Conservation (phyloP, 495 filamentous ascomycete genomes). For the Clavariopsis aquatica region DNA sequence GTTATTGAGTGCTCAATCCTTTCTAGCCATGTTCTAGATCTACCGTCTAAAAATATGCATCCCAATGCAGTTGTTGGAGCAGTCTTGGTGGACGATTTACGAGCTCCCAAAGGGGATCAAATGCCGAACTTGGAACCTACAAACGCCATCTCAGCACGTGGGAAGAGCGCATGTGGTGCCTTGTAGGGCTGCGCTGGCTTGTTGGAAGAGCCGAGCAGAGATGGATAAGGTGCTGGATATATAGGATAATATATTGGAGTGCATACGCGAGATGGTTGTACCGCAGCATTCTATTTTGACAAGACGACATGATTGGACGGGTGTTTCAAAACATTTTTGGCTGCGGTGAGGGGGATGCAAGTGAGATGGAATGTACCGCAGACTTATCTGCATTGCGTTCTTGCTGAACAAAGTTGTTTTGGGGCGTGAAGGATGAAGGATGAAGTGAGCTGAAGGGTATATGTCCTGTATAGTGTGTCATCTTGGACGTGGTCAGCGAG, state of each 20-base stretch:
- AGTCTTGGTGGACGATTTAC: not conserved
- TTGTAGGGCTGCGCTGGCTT: conserved; percentile 7
- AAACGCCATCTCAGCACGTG: conserved; percentile 1
- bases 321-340: conserved; percentile 30
- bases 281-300: conserved; percentile 18
- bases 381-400: not conserved
- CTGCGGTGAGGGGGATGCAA: not conserved
- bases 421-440: not conserved
- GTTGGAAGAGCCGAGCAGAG: not conserved
- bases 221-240: not conserved
- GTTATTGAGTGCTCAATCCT: not conserved
- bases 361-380: conserved; percentile 8
- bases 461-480: not conserved
- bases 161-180: not conserved
- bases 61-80: not conserved
- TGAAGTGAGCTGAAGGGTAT: not conserved
- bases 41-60: conserved; percentile 6
- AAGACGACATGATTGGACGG: conserved; percentile 17
- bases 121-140: not conserved
- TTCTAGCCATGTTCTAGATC: conserved; percentile 1
- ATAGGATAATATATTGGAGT: conserved; percentile 12
- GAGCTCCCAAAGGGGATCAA: not conserved
- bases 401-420: not conserved
- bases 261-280: conserved; percentile 28
- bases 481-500: not conserved